phyloP scores from a whole-genome alignment of 1,139 yeast genomes.

The Candida sanyaensis region DNA sequence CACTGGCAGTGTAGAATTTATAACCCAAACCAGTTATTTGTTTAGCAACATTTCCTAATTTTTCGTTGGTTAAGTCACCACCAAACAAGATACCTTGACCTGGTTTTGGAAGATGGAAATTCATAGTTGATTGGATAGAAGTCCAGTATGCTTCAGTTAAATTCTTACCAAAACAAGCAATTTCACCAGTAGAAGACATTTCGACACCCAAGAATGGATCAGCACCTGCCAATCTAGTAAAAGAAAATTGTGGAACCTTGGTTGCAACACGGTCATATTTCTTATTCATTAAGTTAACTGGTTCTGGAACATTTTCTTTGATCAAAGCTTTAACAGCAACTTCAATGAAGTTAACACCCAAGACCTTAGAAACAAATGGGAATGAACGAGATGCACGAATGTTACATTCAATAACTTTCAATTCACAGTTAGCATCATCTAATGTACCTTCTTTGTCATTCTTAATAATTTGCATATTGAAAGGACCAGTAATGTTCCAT shows the following conservation, averaged over 20 bases:
- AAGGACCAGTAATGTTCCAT: constrained; percentile 96
- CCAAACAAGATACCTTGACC: constrained; percentile 90
- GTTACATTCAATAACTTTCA: constrained; percentile 96
- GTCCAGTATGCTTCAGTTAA: constrained; percentile 95
- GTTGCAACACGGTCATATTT: constrained; percentile 81
- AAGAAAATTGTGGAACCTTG: constrained; percentile 96
- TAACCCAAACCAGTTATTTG: constrained; percentile 75
- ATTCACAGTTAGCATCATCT: constrained; percentile 54
- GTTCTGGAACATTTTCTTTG: constrained; percentile 68
- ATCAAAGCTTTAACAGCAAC: constrained; percentile 85
- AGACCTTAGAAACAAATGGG: constrained; percentile 98
- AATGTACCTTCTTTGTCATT: constrained; percentile 38
- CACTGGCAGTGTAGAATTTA: constrained; percentile 77
- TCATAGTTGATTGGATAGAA: constrained; percentile 94
- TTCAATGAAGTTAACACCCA: constrained; percentile 95
- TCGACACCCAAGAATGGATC: constrained; percentile 98
- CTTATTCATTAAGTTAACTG: constrained; percentile 67
- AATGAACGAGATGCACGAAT: constrained; percentile 98
- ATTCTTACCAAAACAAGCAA: constrained; percentile 92
- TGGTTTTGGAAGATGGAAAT: constrained; percentile 89
- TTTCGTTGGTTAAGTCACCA: constrained; percentile 78
- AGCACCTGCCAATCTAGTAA: constrained; percentile 97
- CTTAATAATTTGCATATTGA: constrained; percentile 86
- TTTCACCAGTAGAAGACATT: constrained; percentile 98
- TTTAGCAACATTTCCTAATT: constrained; percentile 72